Percentiles rank a stretch among this genome's conserved stretches.
Conservation (phyloP, 768 basidiomycete genomes). For the Coprinopsis marcescibilis region DNA sequence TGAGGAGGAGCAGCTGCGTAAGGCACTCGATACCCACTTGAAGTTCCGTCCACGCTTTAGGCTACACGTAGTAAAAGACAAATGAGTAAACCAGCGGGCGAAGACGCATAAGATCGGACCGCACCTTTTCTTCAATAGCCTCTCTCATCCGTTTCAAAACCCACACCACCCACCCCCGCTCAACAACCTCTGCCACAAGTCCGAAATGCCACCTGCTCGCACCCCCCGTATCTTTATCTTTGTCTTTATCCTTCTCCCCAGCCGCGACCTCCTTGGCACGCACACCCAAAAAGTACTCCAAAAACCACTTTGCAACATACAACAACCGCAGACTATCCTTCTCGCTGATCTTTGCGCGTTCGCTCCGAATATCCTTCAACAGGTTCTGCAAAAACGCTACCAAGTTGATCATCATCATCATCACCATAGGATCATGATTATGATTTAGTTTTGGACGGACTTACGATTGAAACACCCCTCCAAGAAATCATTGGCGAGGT, state of each 20-base stretch:
- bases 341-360: conserved; percentile 88
- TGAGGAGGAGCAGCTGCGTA: conserved; percentile 83
- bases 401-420: too few species aligned
- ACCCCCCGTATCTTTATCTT: conserved; percentile 15
- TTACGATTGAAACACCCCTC: conserved; percentile 85
- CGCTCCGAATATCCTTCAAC: conserved; percentile 89
- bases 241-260: conserved; percentile 14
- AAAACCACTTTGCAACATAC: conserved; percentile 84
- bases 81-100: neutral
- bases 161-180: conserved; percentile 86
- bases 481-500: conserved; percentile 67
- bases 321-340: conserved; percentile 89
- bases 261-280: conserved; percentile 28
- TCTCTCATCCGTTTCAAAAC: conserved; percentile 84
- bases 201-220: conserved; percentile 55
- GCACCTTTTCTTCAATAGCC: conserved; percentile 87
- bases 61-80: conserved; percentile 38
- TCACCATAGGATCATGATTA: too few species aligned
- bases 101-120: conserved; percentile 16
- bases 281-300: conserved; percentile 79
- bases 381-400: conserved; percentile 84
- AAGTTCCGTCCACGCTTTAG: conserved; percentile 89
- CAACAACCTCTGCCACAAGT: conserved; percentile 78
- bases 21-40: conserved; percentile 94
- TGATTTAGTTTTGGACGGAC: too few species aligned